phyloP scores from a whole-genome alignment of 345 rosid genomes.

The Geranium rotundifolium region DNA sequence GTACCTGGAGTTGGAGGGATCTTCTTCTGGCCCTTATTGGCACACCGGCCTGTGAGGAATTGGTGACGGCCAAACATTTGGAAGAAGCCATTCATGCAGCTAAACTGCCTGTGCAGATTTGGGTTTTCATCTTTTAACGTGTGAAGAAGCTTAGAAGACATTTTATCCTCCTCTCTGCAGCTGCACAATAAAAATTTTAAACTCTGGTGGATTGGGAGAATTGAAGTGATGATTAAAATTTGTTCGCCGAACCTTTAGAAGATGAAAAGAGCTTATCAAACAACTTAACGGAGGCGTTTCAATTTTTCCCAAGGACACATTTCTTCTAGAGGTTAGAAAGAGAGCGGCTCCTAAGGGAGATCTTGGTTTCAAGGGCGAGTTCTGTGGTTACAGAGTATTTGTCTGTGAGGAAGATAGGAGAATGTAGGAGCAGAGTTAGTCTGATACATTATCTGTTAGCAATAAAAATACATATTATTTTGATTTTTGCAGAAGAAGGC shows the following conservation, averaged over 20 bases:
- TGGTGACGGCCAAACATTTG: slow-evolving; percentile 66
- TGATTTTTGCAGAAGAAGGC: slow-evolving; percentile 25
- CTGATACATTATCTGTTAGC: too few species aligned
- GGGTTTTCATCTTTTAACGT: slow-evolving; percentile 62
- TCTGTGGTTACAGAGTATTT: not conserved
- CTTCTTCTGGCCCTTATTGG: slow-evolving; percentile 23
- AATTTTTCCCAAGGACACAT: not conserved
- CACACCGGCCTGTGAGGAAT: slow-evolving; percentile 40
- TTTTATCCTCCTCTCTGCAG: slow-evolving; percentile 13
- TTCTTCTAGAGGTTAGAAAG: not conserved
- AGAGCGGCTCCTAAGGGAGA: not conserved
- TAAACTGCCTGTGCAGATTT: slow-evolving; percentile 63
- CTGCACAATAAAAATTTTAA: not conserved
- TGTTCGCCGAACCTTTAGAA: not conserved
- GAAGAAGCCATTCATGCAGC: slow-evolving; percentile 83
- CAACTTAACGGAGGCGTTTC: not conserved
- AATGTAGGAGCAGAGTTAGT: not conserved
- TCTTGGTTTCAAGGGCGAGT: not conserved
- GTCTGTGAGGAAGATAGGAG: not conserved
- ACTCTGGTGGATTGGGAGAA: not conserved
- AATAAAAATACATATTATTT: slow-evolving; percentile 5
- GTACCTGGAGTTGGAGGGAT: slow-evolving; percentile 36
- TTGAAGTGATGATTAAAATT: too few species aligned
- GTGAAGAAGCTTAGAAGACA: slow-evolving; percentile 59
- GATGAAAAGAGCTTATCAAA: not conserved